Base-by-base conservation (phyloP, 805 yeast genomes). In the Monosporozyma unispora region DNA sequence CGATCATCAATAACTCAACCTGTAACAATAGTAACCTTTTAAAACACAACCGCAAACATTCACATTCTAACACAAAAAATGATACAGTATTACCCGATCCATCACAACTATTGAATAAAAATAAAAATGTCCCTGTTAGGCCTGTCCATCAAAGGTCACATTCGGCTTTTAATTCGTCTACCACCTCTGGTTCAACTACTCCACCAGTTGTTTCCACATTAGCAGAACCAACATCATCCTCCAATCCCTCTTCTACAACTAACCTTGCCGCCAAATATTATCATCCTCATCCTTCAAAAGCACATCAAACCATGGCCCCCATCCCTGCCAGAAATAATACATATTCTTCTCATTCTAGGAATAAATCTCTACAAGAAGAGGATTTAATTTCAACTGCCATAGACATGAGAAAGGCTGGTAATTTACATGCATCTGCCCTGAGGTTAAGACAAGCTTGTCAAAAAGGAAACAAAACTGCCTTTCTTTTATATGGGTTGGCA, bases 401-500 rank as follows among this genome's bases (percentile, higher is more conserved):
- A 8, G 72, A 73, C 16, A 66, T 80, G 45, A 71, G 85, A 48
- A 74, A 74, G 38, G 64, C 74, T 29, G 87, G 87, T 1, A 77
- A 81, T 47, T 75, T 79, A 35, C 73, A 80, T 44, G 91, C 82
- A 57, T 82, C 88, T 3, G 75, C 89, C 1, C 79, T 81, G 56
- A 86, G 81, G 55, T 68, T 86, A 48, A 81, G 79, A 54, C 70
- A 75, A 28, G 84, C 87, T 1, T 84, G 90, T 4, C 71, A 72
- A 48, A 64, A 70, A n/a, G 85, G 87, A 7, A 73, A 76, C 54
- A 72, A 70, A 52, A 78, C 81, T 42, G 95, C 89, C 0, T 83
- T 79, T 82, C 71, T 80, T 44, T 61, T 83, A 28, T 85, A 84
- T 57, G 87, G 87, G 0, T 62, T 82, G 54, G 83, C 89, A 0